phyloP scores from a whole-genome alignment of 2,329 filamentous ascomycete species.

The Tolypocladium endophyticum region DNA sequence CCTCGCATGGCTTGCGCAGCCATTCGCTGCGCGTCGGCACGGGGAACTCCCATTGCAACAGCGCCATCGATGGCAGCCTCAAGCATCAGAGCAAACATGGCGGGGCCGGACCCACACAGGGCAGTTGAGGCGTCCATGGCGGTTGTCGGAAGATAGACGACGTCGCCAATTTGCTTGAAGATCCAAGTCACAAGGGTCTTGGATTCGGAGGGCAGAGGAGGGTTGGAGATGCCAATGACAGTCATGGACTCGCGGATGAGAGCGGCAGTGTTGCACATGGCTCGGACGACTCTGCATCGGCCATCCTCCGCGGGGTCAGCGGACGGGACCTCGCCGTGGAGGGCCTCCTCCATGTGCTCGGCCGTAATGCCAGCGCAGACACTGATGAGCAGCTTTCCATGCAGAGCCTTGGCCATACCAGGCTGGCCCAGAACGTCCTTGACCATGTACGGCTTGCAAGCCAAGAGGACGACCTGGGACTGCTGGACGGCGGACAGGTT shows the following conservation, averaged over 20 bases:
- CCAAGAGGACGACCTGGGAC: conserved; percentile 65
- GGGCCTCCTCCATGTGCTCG: conserved; percentile 52
- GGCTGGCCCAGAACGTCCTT: conserved; percentile 54
- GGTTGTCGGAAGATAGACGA: conserved; percentile 54
- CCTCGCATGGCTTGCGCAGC: conserved; percentile 71
- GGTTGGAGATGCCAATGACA: conserved; percentile 55
- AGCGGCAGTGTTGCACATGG: conserved; percentile 78
- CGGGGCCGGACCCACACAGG: conserved; percentile 63
- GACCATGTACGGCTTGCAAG: conserved; percentile 72
- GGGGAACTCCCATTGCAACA: conserved; percentile 67
- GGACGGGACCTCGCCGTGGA: conserved; percentile 46
- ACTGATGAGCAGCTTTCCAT: conserved; percentile 71
- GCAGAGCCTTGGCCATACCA: conserved; percentile 62
- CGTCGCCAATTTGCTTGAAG: conserved; percentile 63
- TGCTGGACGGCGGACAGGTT: conserved; percentile 58
- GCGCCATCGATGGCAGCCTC: conserved; percentile 69
- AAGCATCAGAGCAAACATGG: conserved; percentile 65
- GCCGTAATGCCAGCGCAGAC: conserved; percentile 71
- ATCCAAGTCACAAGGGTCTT: conserved; percentile 60
- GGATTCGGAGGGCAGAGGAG: conserved; percentile 43
- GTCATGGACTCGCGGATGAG: conserved; percentile 76
- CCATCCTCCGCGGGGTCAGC: conserved; percentile 33
- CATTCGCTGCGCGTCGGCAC: conserved; percentile 65
- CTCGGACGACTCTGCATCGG: conserved; percentile 58
- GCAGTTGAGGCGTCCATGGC: conserved; percentile 67